A percentile compares a stretch with the other conserved stretches of the same genome.
Conservation (phyloP, 2,329 filamentous ascomycete species). For the Diaporthe eres region DNA sequence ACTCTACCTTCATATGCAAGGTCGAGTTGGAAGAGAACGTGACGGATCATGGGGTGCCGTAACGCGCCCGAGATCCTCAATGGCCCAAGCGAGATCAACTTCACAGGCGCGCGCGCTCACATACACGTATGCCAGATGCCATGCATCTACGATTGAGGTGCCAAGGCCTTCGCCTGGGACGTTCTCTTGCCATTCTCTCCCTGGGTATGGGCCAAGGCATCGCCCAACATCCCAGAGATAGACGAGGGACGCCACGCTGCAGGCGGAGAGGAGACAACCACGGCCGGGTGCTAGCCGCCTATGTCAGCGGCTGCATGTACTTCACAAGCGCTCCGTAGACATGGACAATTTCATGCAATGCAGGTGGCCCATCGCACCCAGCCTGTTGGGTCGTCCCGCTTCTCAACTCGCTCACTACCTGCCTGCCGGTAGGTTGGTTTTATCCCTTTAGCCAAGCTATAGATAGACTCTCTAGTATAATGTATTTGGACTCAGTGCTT, state of each 20-base stretch:
- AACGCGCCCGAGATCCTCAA: neutral
- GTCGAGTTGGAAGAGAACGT: neutral
- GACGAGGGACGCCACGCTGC: conserved; percentile 15
- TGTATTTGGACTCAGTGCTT: neutral
- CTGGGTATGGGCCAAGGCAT: neutral
- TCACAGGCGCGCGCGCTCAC: conserved; percentile 3
- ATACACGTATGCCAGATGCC: neutral
- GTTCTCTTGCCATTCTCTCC: neutral
- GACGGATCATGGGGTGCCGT: neutral
- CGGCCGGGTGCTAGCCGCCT: conserved; percentile 8
- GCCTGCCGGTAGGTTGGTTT: neutral
- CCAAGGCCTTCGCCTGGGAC: neutral
- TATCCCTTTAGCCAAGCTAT: neutral
- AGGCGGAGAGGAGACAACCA: neutral
- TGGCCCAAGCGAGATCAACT: neutral
- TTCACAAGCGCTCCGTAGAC: conserved; percentile 3
- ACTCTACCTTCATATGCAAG: neutral
- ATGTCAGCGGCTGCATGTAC: conserved; percentile 12
- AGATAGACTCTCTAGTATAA: neutral
- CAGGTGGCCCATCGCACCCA: neutral
- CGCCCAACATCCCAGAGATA: neutral
- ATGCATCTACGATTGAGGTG: neutral
- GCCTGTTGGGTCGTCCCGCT: conserved; percentile 3
- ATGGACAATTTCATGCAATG: conserved; percentile 10
- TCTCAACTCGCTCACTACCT: neutral